Evolutionary conservation across 2,329 filamentous ascomycete genomes (phyloP).

Genomic region (Endothia cerciana): DNA sequence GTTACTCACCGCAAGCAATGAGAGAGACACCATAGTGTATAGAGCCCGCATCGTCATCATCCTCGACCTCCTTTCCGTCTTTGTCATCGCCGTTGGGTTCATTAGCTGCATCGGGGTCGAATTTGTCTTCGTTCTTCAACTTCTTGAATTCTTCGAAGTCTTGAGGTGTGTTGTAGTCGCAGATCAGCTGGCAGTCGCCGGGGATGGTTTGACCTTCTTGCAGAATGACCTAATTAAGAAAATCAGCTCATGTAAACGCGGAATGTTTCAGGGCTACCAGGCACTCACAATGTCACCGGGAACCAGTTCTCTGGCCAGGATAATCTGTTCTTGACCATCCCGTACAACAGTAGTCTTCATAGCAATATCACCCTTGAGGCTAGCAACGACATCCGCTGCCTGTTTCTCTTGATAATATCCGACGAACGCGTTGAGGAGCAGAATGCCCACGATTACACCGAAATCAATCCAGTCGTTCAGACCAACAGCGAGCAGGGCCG

Average conservation of each 20-base stretch:
- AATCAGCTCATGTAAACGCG: constrained; percentile 45
- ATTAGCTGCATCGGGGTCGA: constrained; percentile 16
- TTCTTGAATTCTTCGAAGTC: constrained; percentile 49
- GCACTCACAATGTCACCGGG: constrained; percentile 63
- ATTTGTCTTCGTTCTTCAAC: constrained; percentile 68
- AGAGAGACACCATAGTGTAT: constrained; percentile 25
- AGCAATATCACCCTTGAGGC: constrained; percentile 74
- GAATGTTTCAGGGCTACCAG: no score
- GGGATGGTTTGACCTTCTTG: constrained; percentile 71
- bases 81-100: constrained; percentile 34
- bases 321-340: constrained; percentile 66
- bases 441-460: constrained; percentile 75
- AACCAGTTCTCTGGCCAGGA: constrained; percentile 72
- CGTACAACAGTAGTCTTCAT: constrained; percentile 71
- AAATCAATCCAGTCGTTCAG: constrained; percentile 75
- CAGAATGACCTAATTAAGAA: constrained; percentile 56
- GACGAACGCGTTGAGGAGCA: constrained; percentile 71
- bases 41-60: constrained; percentile 22
- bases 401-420: constrained; percentile 82
- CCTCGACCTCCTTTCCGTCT: constrained; percentile 10
- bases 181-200: constrained; percentile 71
- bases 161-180: constrained; percentile 68
- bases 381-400: constrained; percentile 73
- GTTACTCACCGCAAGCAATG: constrained; percentile 25
- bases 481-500: constrained; percentile 72